phyloP scores from a whole-genome alignment of 352 stramenopile species.

The Pythium myriotylum region DNA sequence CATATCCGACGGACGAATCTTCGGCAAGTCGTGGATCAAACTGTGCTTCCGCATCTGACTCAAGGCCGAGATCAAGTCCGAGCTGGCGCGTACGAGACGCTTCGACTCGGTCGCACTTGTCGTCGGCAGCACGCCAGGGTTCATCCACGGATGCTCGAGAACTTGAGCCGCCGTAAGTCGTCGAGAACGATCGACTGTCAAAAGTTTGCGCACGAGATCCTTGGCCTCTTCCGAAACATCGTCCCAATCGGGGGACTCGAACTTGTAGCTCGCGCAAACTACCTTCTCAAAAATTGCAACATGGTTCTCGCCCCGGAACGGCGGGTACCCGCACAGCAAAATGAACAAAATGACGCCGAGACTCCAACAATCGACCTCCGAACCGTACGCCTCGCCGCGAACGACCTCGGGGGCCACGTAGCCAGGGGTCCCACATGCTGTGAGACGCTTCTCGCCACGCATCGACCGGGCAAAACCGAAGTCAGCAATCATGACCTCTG shows the following conservation, averaged over 20 bases:
- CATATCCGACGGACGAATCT: slow-evolving; percentile 78
- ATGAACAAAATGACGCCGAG: slow-evolving; percentile 95
- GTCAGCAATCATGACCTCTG: slow-evolving; percentile 87
- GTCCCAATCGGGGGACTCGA: slow-evolving; percentile 93
- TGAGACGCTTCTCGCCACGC: slow-evolving; percentile 54
- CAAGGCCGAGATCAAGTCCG: slow-evolving; percentile 65
- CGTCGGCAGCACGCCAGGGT: slow-evolving; percentile 24
- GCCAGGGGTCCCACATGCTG: slow-evolving; percentile 80
- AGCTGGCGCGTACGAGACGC: slow-evolving; percentile 38
- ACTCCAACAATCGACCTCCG: slow-evolving; percentile 93
- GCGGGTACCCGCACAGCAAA: slow-evolving; percentile 91
- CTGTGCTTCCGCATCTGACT: slow-evolving; percentile 80
- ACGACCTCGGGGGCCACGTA: slow-evolving; percentile 96
- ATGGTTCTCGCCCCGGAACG: slow-evolving; percentile 78
- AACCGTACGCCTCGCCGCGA: slow-evolving; percentile 82
- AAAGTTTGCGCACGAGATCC: slow-evolving; percentile 92
- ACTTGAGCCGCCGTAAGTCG: slow-evolving; percentile 71
- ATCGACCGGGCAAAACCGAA: slow-evolving; percentile 87
- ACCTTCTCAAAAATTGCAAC: slow-evolving; percentile 75
- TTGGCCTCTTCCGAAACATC: slow-evolving; percentile 93
- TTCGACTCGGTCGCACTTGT: slow-evolving; percentile 32
- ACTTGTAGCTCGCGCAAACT: slow-evolving; percentile 89
- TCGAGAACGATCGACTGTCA: slow-evolving; percentile 88
- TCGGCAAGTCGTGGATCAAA: slow-evolving; percentile 62
- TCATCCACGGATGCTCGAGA: slow-evolving; percentile 85